Conservation (phyloP, 2,329 filamentous ascomycete species). For the Ilyonectria robusta region DNA sequence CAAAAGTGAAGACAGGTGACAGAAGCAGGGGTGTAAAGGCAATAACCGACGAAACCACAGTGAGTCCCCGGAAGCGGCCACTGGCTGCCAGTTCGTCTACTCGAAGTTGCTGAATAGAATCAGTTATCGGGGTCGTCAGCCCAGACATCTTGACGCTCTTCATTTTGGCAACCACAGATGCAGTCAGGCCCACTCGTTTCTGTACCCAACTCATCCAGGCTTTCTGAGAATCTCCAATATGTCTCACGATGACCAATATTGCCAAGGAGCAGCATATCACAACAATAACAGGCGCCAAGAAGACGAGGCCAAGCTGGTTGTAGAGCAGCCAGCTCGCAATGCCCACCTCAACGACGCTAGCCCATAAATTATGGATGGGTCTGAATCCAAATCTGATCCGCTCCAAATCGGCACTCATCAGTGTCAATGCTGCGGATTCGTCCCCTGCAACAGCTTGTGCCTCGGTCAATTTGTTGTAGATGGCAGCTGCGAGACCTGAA, state of each 20-base stretch:
- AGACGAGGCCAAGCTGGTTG: conserved; percentile 49
- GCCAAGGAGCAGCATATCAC: conserved; percentile 43
- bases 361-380: conserved; percentile 54
- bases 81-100: conserved; percentile 44
- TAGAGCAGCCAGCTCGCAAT: conserved; percentile 53
- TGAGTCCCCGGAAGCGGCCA: conserved; percentile 41
- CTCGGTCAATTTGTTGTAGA: too few relatives aligned
- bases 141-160: conserved; percentile 51
- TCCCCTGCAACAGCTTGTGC: too few relatives aligned
- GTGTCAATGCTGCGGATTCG: conserved; percentile 53
- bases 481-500: too few relatives aligned
- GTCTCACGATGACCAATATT: conserved; percentile 29
- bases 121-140: conserved; percentile 45
- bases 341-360: conserved; percentile 49
- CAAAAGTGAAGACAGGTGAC: conserved; percentile 53
- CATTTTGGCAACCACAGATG: conserved; percentile 45
- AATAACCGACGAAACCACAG: conserved; percentile 46
- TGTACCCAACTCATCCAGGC: conserved; percentile 51
- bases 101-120: conserved; percentile 43
- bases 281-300: conserved; percentile 50
- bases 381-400: conserved; percentile 50
- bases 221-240: conserved; percentile 44
- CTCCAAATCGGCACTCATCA: conserved; percentile 58
- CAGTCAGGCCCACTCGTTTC: conserved; percentile 44
- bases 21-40: conserved; percentile 51